These are phyloP conservation scores for Tolypocladium tundrense DNA, from an alignment of 2,329 filamentous ascomycete species.

Conservation along the genomic window DNA sequence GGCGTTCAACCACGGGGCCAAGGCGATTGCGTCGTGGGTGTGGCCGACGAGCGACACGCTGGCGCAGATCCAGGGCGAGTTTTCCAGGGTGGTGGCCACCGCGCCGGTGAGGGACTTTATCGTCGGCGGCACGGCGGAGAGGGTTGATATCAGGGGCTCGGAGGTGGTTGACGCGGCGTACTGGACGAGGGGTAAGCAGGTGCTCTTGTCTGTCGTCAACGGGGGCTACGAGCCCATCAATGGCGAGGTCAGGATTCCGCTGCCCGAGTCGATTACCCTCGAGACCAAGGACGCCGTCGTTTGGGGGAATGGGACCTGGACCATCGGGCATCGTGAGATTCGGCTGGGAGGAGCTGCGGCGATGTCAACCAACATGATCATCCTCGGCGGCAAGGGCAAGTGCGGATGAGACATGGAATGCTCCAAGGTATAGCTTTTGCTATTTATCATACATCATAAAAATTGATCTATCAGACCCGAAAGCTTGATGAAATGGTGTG, in stretches of 20 bases:
- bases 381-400: slow-evolving; percentile 1
- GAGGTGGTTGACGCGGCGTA: slow-evolving; percentile 11
- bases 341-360: slow-evolving; percentile 4
- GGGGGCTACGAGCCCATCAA: slow-evolving; percentile 9
- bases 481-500: neutral
- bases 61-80: slow-evolving; percentile 25
- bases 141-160: neutral
- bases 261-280: slow-evolving; percentile 5
- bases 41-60: slow-evolving; percentile 29
- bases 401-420: neutral
- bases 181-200: slow-evolving; percentile 8
- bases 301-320: slow-evolving; percentile 12
- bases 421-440: neutral
- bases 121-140: slow-evolving; percentile 17
- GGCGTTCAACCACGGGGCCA: slow-evolving; percentile 34
- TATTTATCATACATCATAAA: neutral
- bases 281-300: slow-evolving; percentile 4
- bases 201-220: slow-evolving; percentile 14
- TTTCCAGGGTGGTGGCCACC: slow-evolving; percentile 26
- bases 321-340: slow-evolving; percentile 2
- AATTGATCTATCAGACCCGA: neutral
- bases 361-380: slow-evolving; percentile 15
- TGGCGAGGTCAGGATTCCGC: slow-evolving; percentile 4
- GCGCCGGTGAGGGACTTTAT: slow-evolving; percentile 28
- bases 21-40: slow-evolving; percentile 33